Conservation (phyloP, 2,329 filamentous ascomycete genomes). For the Sclerotinia sclerotiorum region DNA sequence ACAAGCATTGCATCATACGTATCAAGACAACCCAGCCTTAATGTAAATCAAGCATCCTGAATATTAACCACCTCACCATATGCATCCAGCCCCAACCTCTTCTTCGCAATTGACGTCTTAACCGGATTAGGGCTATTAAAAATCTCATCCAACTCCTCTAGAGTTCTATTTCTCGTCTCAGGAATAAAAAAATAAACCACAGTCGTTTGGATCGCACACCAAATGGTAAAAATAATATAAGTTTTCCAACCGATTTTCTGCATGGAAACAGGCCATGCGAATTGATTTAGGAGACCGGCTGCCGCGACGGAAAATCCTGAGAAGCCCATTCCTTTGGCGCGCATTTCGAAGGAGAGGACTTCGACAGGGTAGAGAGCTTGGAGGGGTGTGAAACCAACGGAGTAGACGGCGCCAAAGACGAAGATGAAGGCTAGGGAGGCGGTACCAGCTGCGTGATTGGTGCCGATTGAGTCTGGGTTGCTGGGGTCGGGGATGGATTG, state of each 20-base stretch:
- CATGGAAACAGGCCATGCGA: conserved; percentile 49
- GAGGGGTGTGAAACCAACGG: conserved; percentile 48
- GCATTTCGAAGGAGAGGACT: conserved; percentile 53
- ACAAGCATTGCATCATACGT: no score
- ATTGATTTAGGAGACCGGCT: conserved; percentile 48
- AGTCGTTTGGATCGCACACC: conserved; percentile 45
- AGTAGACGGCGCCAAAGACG: conserved; percentile 54
- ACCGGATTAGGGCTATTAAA: conserved; percentile 48
- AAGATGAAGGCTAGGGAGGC: conserved; percentile 55
- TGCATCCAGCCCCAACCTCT: conserved; percentile 42
- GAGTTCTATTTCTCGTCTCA: conserved; percentile 51
- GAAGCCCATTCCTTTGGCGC: conserved; percentile 56
- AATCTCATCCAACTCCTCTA: conserved; percentile 56
- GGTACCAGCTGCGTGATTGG: conserved; percentile 39
- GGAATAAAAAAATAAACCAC: conserved; percentile 52
- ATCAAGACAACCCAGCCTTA: background rate
- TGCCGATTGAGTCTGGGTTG: conserved; percentile 27
- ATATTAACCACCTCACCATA: conserved; percentile 29
- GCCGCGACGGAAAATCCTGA: conserved; percentile 45
- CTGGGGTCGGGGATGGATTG: conserved; percentile 30
- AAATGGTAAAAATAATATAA: conserved; percentile 53
- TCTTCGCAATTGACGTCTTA: conserved; percentile 47
- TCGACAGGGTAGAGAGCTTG: conserved; percentile 54
- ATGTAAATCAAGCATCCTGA: conserved; percentile 12
- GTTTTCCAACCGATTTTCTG: conserved; percentile 54